Evolutionary conservation across 2,329 filamentous ascomycete species (phyloP), one percentile per base, ranked within the genome.

Genomic region (Colletotrichum simmondsii): DNA sequence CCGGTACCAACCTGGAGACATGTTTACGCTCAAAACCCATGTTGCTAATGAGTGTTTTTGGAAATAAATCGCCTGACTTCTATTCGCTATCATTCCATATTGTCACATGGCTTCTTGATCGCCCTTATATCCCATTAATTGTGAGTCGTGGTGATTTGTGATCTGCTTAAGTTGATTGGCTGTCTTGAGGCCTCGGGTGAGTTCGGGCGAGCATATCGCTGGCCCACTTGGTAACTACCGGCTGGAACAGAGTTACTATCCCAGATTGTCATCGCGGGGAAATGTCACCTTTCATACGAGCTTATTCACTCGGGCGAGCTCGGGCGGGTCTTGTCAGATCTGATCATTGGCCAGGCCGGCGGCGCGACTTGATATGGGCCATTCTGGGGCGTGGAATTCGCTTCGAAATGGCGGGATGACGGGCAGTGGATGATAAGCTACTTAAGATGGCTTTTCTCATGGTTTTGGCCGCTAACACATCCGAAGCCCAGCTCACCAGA

Each of bases 171-270:
- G 8, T 8, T 57, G 58, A 68, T 63, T 63, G 65, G 65, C 30
- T n/a, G 35, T n/a, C 22, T 37, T 24, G 7, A 26, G 30, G 49
- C 19, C 24, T 68, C 58, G 65, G 65, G 49, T 24, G 65, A 68
- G 65, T 71, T 77, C 79, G 2, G 84, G 84, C 2, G 71, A 75
- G 5, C 82, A 81, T 68, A 22, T 80, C 82, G 59, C 56, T 74
- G 0, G 79, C 82, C 66, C 82, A 85, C 73, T 72, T 77, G 6
- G 84, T 22, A 80, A 64, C 78, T 85, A 72, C 76, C 83, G n/a
- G 69, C 57, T 4, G 35, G 8, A 1, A 28, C 28, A 52, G 12
- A 53, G 56, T 42, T 24, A 30, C 65, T 35, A 59, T 22, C 22
- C 28, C 16, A 59, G 14, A 30, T 42, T 26, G 24, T 16, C 24